Percentiles rank a stretch among this genome's conserved stretches.
Conservation (phyloP, 1,284 basidiomycete species). For the Phylloporus sp. region DNA sequence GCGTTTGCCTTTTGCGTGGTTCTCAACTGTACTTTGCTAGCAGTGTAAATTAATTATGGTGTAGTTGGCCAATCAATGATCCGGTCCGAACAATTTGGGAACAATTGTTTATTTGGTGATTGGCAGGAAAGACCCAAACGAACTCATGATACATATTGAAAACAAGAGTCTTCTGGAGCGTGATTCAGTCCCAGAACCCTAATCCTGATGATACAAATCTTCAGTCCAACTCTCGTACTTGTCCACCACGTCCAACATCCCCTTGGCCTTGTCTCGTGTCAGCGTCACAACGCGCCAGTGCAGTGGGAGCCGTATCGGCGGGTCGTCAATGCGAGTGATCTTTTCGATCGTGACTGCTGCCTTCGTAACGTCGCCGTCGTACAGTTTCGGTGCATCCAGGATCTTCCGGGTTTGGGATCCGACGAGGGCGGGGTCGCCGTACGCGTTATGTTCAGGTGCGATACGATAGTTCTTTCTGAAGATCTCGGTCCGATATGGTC, state of each 20-base stretch:
- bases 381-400: neutral
- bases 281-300: neutral
- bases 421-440: conserved; percentile 16
- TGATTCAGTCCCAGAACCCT: neutral
- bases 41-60: too few relatives aligned
- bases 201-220: neutral
- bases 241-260: neutral
- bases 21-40: too few relatives aligned
- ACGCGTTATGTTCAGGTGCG: conserved; percentile 22
- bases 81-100: too few relatives aligned
- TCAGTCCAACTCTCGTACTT: neutral
- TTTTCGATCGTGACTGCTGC: neutral
- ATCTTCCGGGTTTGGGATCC: conserved; percentile 2
- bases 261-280: neutral
- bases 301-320: neutral
- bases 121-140: too few relatives aligned
- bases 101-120: too few relatives aligned
- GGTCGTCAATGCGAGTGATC: neutral
- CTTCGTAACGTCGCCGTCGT: neutral
- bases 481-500: conserved; percentile 26
- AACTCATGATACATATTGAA: neutral
- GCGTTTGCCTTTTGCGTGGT: too few relatives aligned
- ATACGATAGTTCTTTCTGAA: conserved; percentile 1
- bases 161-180: neutral
- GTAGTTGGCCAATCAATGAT: too few relatives aligned